Evolutionary conservation across 2,329 filamentous ascomycete genomes (phyloP).

Genomic region (Aspergillus uvarum): DNA sequence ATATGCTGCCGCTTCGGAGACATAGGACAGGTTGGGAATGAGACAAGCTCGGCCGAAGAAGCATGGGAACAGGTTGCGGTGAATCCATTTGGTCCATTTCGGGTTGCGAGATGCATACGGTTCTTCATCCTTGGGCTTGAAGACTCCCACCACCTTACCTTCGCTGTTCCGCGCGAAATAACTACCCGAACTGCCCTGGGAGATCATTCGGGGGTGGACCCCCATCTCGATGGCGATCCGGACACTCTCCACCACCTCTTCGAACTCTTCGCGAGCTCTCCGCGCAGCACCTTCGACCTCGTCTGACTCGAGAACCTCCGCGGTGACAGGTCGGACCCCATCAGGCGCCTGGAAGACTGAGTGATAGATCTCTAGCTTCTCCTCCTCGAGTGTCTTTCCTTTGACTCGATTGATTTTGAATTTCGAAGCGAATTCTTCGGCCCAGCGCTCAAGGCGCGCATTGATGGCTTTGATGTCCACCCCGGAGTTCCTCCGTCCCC

Average conservation of each 20-base stretch:
- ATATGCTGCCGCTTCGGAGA: slow-evolving; percentile 96
- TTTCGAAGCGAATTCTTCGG: slow-evolving; percentile 93
- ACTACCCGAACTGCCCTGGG: slow-evolving; percentile 94
- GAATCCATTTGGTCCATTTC: slow-evolving; percentile 99
- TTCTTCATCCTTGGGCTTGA: slow-evolving; percentile 99
- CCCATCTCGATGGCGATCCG: slow-evolving; percentile 83
- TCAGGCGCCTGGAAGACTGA: slow-evolving; percentile 95
- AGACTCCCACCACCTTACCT: slow-evolving; percentile 94
- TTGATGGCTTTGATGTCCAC: slow-evolving; percentile 99
- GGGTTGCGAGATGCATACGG: slow-evolving; percentile 95
- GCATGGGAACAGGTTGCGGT: slow-evolving; percentile 94
- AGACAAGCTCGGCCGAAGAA: slow-evolving; percentile 94
- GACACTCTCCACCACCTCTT: slow-evolving; percentile 87
- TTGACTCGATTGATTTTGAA: slow-evolving; percentile 84
- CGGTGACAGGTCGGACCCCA: slow-evolving; percentile 75
- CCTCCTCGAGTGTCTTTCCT: slow-evolving; percentile 73
- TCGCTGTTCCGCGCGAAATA: slow-evolving; percentile 93
- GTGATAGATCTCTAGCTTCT: slow-evolving; percentile 91
- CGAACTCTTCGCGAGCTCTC: slow-evolving; percentile 79
- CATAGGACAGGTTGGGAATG: slow-evolving; percentile 95
- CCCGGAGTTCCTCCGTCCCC: slow-evolving; percentile 70
- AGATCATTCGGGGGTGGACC: slow-evolving; percentile 91
- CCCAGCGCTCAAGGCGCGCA: slow-evolving; percentile 90
- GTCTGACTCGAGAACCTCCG: slow-evolving; percentile 66
- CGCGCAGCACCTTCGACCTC: slow-evolving; percentile 57